Evolutionary conservation across 257 asterid genomes (phyloP), one percentile per base, ranked within the genome.

Genomic region (Thymus mandschuricus): DNA sequence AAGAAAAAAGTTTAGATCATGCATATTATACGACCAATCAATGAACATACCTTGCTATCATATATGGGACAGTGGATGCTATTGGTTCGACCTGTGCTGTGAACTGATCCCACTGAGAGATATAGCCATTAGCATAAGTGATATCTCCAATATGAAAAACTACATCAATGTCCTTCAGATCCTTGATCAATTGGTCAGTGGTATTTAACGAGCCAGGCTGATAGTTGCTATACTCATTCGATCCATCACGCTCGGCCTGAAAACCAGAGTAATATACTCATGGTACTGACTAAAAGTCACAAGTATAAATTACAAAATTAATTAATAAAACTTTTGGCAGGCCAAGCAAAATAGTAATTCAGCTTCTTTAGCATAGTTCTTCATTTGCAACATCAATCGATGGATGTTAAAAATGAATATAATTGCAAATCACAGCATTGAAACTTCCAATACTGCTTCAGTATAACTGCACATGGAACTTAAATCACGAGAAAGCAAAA

Each of bases 201-300:
- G 98, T 93, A 68, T 87, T 84, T 50, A 91, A 78, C 33, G 97
- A 72, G 15, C 97, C 98, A 1, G 96, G 97, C 80, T 93, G 96
- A 76, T 93, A 93, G 73, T 84, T 75, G 74, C 78, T 81, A 34
- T 87, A 91, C 82, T 91, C 98, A 71, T 86, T 93, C 29, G 98
- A 89, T 30, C 97, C 96, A 82, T 93, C 98, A 35, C 98, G 91
- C 79, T 93, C 98, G 1, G 79, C 98, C 98, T 92, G 83, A 75
- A 83, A 85, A 31, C 28, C 55, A 56, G 34, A 44, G 59, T 27
- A 30, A 61, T 49, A 69, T 64, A 40, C 33, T 27, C n/a, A 21
- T 66, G 52, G 27, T 58, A 11, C 15, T 6, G 5, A 59, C 21
- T 43, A 58, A n/a, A 59, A 66, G 13, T 49, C 71, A 10, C 2